A percentile compares a stretch with the other conserved stretches of the same genome.
Conservation (phyloP, 2,329 filamentous ascomycete genomes). For the Myotisia sp. region DNA sequence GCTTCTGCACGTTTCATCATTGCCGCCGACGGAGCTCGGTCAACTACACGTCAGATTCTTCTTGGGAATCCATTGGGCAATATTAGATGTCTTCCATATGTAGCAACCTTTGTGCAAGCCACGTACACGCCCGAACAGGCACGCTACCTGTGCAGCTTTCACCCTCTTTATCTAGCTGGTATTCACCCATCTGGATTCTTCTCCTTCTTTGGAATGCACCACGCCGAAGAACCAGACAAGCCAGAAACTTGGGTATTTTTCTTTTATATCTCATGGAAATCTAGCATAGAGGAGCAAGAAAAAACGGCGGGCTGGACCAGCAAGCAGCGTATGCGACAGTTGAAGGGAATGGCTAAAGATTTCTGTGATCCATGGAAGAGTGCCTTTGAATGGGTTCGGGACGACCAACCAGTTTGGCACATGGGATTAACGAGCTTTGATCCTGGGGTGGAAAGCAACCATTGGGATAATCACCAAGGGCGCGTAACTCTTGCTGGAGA, state of each 20-base stretch:
- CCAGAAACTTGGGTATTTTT: conserved; percentile 24
- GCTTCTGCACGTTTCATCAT: conserved; percentile 32
- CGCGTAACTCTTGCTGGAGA: conserved; percentile 25
- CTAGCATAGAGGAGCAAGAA: conserved; percentile 27
- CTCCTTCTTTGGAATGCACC: conserved; percentile 31
- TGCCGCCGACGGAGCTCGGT: conserved; percentile 55
- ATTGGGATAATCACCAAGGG: conserved; percentile 22
- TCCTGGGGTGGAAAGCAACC: conserved; percentile 9
- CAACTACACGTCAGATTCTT: conserved; percentile 47
- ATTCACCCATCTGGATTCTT: conserved; percentile 33
- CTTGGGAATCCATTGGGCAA: conserved; percentile 18
- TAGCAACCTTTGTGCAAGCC: conserved; percentile 33
- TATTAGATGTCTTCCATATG: conserved; percentile 30
- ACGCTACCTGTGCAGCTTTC: conserved; percentile 29
- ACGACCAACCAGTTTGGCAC: conserved; percentile 17
- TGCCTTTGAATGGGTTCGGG: conserved; percentile 21
- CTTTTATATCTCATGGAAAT: conserved; percentile 36
- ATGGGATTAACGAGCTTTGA: conserved; percentile 25
- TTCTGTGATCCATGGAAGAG: conserved; percentile 34
- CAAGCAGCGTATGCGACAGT: conserved; percentile 21
- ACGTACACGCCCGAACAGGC: conserved; percentile 32
- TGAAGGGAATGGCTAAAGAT: conserved; percentile 32
- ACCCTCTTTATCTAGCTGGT: conserved; percentile 32
- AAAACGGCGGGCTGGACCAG: conserved; percentile 20
- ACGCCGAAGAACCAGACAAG: conserved; percentile 15